phyloP scores from a whole-genome alignment of 2,329 filamentous ascomycete genomes.

The Paraphaeosphaeria sporulosa region DNA sequence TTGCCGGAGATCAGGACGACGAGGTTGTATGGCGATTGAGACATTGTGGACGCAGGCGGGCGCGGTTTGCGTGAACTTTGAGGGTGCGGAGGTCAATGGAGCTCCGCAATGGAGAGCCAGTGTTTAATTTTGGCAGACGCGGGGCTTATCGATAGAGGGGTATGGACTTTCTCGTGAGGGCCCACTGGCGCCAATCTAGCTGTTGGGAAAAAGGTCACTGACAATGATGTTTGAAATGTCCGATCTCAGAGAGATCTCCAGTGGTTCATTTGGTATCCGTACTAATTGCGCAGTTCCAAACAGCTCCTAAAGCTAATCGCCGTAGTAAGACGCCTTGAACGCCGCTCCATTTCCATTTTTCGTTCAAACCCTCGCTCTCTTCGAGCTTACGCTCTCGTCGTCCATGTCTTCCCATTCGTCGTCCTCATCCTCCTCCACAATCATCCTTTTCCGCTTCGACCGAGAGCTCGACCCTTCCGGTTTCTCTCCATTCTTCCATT shows the following conservation, averaged over 20 bases:
- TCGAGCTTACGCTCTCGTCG: slow-evolving; percentile 36
- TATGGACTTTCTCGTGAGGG: no score
- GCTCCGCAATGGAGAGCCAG: slow-evolving; percentile 43
- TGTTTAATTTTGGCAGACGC: slow-evolving; percentile 52
- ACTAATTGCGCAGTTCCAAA: not conserved
- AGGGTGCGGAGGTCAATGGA: slow-evolving; percentile 46
- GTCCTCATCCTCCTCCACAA: slow-evolving; percentile 49
- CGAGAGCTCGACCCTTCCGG: slow-evolving; percentile 20
- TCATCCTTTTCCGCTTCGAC: slow-evolving; percentile 45
- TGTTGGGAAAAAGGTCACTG: no score
- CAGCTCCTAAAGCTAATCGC: not conserved
- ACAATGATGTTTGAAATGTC: no score
- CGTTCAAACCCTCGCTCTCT: slow-evolving; percentile 31
- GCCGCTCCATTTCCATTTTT: not conserved
- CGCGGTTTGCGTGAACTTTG: slow-evolving; percentile 47
- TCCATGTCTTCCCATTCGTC: slow-evolving; percentile 47
- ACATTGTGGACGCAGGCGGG: slow-evolving; percentile 37
- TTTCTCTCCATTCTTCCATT: slow-evolving; percentile 29
- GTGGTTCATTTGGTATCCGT: not conserved
- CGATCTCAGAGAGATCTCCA: no score
- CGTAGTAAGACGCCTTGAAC: not conserved
- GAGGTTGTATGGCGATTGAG: slow-evolving; percentile 56
- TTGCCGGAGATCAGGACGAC: slow-evolving; percentile 69
- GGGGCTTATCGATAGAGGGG: slow-evolving; percentile 59
- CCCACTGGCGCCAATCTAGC: no score